A percentile compares a stretch with the other conserved stretches of the same genome.
These are phyloP conservation scores for Laguncularia racemosa DNA, from an alignment of 345 rosid genomes.

Conservation along the genomic window DNA sequence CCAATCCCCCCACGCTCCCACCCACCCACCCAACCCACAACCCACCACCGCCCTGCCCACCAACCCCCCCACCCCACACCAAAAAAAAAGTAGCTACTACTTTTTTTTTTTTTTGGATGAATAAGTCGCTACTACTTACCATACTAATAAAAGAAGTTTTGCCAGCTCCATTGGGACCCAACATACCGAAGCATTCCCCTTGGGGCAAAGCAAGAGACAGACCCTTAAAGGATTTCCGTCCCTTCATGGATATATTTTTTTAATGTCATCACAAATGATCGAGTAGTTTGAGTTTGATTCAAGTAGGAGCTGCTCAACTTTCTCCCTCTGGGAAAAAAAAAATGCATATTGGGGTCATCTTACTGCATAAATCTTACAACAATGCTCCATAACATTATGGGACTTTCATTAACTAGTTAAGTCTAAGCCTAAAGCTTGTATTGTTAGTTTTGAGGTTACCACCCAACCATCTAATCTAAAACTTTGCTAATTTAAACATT, in stretches of 20 bases:
- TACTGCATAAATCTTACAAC: background rate
- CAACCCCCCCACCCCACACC: too few species aligned
- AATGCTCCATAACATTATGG: too few species aligned
- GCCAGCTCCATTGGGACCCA: conserved; percentile 99
- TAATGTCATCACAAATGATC: conserved; percentile 58
- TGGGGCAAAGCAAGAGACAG: conserved; percentile 83
- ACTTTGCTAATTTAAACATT: too few species aligned
- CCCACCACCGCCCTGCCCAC: too few species aligned
- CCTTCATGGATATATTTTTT: conserved; percentile 78
- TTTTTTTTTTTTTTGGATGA: too few species aligned
- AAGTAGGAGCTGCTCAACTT: conserved; percentile 60
- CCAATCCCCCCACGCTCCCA: too few species aligned
- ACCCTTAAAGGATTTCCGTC: conserved; percentile 94
- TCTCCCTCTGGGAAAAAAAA: conserved; percentile 48
- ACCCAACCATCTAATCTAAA: too few species aligned
- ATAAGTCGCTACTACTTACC: conserved; percentile 42
- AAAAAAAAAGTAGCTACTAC: conserved; percentile 14
- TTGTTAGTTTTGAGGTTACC: too few species aligned
- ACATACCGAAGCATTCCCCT: conserved; percentile 97
- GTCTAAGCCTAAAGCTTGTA: too few species aligned
- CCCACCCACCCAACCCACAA: too few species aligned
- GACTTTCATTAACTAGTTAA: too few species aligned
- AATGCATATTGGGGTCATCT: background rate
- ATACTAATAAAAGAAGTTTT: conserved; percentile 90
- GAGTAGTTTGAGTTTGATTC: conserved; percentile 45